Base-by-base conservation (phyloP, 768 basidiomycete species). In the Serendipita sp. region DNA sequence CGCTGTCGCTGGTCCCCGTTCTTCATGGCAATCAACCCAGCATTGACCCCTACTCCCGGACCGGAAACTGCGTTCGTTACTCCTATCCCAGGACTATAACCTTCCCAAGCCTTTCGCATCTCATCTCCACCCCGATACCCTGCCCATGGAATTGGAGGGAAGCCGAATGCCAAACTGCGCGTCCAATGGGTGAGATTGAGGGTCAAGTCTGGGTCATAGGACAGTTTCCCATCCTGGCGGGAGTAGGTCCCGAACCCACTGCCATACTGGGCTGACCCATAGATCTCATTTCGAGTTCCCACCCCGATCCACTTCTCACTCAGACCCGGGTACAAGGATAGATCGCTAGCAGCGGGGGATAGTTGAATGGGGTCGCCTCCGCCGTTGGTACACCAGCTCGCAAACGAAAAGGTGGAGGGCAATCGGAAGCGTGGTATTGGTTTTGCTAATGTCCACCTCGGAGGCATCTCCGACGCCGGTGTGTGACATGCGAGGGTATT, bases 261-360 rank as follows among this genome's bases (percentile, higher is more conserved):
- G 11, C 53, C 53, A 33, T 58, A 58, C n/a, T 31, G 20, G 9
- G 53, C 53, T 5, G 53, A 30, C 4, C 53, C 53, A 31, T 58
- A 58, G 11, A 58, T 58, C 53, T 58, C 53, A 24, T 58, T 58
- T 58, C 53, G 20, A n/a, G 53, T 58, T 4, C 53, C 53, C 3
- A 13, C 30, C 9, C 53, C 53, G 30, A 58, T n/a, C 17, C 5
- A 7, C 38, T 38, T 38, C 14, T 14, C 38, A 38, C 7, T 7
- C 38, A 38, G 14, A 11, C 11, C 53, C n/a, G n/a, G n/a, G n/a
- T n/a, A n/a, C n/a, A n/a, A n/a, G 26, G 31, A n/a, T 34, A 9
- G 9, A 5, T 9, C 22, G 31, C 53, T 28, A 16, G 13, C 48
- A 11, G 9, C 30, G 24, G 53, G 24, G 11, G 53, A 58, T 30